phyloP scores from a whole-genome alignment of 2,329 filamentous ascomycete species.

The Apiospora hydei region DNA sequence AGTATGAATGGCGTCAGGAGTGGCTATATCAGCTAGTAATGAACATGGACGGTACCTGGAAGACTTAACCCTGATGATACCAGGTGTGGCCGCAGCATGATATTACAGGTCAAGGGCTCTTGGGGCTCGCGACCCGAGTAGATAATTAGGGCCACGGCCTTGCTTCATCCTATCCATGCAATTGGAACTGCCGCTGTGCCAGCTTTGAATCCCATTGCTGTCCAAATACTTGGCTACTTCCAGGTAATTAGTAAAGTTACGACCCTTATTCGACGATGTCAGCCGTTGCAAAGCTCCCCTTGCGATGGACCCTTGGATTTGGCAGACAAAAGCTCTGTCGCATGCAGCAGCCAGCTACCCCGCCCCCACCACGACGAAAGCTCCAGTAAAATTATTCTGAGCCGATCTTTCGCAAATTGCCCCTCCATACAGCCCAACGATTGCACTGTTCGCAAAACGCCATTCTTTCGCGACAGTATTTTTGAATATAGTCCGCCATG shows the following conservation, averaged over 20 bases:
- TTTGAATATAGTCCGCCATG: constrained; percentile 45
- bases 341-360: background rate
- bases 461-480: background rate
- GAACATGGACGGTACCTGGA: background rate
- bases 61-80: background rate
- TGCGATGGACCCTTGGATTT: background rate
- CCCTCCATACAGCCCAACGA: constrained; percentile 7
- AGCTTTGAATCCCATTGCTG: too few relatives aligned
- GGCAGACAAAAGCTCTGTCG: constrained; percentile 4
- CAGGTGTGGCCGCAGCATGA: background rate
- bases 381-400: constrained; percentile 17
- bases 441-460: background rate
- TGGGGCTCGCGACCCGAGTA: background rate
- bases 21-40: background rate
- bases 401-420: background rate
- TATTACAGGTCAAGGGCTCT: background rate
- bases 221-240: too few relatives aligned
- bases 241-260: too few relatives aligned
- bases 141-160: background rate
- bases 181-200: background rate
- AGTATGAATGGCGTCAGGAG: background rate
- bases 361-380: constrained; percentile 9
- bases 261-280: background rate
- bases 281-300: background rate
- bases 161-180: background rate